These are phyloP conservation scores for Filobasidium floriforme DNA, from an alignment of 768 basidiomycete species.

Conservation along the genomic window DNA sequence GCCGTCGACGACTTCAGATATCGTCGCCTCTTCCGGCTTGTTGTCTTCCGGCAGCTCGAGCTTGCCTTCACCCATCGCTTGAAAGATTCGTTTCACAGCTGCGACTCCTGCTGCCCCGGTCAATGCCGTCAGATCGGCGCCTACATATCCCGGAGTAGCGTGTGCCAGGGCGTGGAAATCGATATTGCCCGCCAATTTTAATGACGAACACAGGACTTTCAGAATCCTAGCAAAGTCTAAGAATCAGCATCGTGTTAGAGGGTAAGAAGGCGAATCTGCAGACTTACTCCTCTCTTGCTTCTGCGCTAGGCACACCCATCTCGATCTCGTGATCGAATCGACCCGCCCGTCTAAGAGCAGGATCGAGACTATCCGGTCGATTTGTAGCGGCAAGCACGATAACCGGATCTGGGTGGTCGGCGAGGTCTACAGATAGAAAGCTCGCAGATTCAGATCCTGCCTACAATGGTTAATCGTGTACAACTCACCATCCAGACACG, in stretches of 20 bases:
- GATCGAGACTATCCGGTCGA: slow-evolving; percentile 86
- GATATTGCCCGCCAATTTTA: slow-evolving; percentile 79
- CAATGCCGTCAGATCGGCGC: slow-evolving; percentile 83
- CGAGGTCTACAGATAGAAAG: slow-evolving; percentile 60
- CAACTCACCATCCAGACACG: slow-evolving; percentile 89
- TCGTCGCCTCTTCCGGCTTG: background rate
- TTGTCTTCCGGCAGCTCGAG: slow-evolving; percentile 24
- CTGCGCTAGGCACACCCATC: slow-evolving; percentile 92
- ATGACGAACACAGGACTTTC: slow-evolving; percentile 70
- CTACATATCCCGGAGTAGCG: slow-evolving; percentile 93
- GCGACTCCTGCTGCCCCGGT: slow-evolving; percentile 91
- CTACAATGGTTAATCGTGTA: background rate
- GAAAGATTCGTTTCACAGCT: slow-evolving; percentile 93
- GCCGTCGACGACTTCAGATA: slow-evolving; percentile 1
- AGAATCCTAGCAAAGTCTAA: slow-evolving; percentile 64
- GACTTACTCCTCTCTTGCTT: slow-evolving; percentile 75
- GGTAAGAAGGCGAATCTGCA: background rate
- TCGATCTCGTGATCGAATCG: slow-evolving; percentile 96
- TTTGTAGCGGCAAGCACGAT: slow-evolving; percentile 96
- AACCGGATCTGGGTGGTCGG: slow-evolving; percentile 82
- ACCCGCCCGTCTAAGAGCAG: slow-evolving; percentile 84
- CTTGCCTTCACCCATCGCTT: slow-evolving; percentile 55
- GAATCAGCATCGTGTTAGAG: background rate
- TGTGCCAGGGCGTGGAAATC: slow-evolving; percentile 79
- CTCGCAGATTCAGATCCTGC: background rate